phyloP scores from a whole-genome alignment of 2,329 filamentous ascomycete genomes.

The Endocalyx cinctus region DNA sequence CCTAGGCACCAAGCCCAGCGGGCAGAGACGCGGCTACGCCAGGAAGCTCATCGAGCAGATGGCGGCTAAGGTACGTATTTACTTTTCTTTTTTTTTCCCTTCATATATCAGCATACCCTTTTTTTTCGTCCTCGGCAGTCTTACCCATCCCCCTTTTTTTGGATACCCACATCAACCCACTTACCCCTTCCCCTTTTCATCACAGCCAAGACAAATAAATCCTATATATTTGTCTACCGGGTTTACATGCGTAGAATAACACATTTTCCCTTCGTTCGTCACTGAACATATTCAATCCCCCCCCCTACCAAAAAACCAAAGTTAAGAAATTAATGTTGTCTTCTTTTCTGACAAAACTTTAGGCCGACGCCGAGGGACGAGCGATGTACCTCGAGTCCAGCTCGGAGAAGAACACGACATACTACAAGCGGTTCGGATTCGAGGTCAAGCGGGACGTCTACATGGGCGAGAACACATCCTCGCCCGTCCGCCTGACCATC shows the following conservation, averaged over 20 bases:
- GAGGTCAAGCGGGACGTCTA: conserved; percentile 58
- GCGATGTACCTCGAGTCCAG: conserved; percentile 78
- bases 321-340: neutral
- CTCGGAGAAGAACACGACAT: conserved; percentile 60
- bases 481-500: conserved; percentile 65
- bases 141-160: no score
- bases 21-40: conserved; percentile 69
- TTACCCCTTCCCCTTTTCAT: no score
- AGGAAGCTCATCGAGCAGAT: conserved; percentile 67
- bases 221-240: no score
- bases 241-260: no score
- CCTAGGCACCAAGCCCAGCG: conserved; percentile 68
- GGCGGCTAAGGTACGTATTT: conserved; percentile 50
- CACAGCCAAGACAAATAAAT: no score
- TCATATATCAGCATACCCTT: neutral
- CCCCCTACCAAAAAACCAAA: neutral
- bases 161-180: no score
- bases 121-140: no score
- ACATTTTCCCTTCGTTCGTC: no score
- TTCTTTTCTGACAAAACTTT: neutral
- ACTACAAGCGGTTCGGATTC: conserved; percentile 76
- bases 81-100: neutral
- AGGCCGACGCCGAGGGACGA: conserved; percentile 65
- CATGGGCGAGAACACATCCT: conserved; percentile 33
- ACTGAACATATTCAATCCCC: neutral